Base-by-base conservation (phyloP, 2,329 filamentous ascomycete species). In the Teratosphaeria epicoccoides region DNA sequence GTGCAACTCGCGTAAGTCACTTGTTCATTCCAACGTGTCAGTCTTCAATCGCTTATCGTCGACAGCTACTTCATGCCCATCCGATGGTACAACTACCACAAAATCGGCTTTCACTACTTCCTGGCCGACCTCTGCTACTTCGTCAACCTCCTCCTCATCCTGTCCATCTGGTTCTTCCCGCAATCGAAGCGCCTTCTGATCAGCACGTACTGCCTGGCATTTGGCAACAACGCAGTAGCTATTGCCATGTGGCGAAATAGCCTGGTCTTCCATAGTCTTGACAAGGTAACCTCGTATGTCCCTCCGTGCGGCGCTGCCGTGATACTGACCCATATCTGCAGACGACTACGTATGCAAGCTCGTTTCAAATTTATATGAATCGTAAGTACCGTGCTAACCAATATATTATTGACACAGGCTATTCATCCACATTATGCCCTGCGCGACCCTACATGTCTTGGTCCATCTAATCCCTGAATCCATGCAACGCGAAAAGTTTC, bases 401-500 rank as follows among this genome's bases (percentile, higher is more conserved):
- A 28, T 26, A 40, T 10, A 20, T 46, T 22, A 11, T 26, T 33
- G 23, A 43, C 6, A 7, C 55, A 85, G 82, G 68, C 78, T 98
- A n/a, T 98, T 98, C 73, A 96, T 98, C 61, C 93, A 98, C 70
- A 95, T 98, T 63, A 98, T 98, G 91, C 93, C 93, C 1, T 95
- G 90, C 59, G 91, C 87, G 5, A 88, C 90, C 1, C 78, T 98
- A 11, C 93, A 98, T 70, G 94, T 88, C 65, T 77, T 98, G 12
- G 87, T 95, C 14, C 93, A 98, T 67, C 76, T 97, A 20, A 76
- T 89, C 11, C 71, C 85, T 0, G 70, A 79, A 1, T 80, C 82
- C 22, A 68, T 79, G 43, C 85, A 94, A 63, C 73, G 77, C 57
- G 70, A 74, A 24, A 81, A 83, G 20, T 97, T 95, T 66, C 90